Evolutionary conservation across 441 rosid species (phyloP).

Genomic region (Cnidoscolus chayamansa): DNA sequence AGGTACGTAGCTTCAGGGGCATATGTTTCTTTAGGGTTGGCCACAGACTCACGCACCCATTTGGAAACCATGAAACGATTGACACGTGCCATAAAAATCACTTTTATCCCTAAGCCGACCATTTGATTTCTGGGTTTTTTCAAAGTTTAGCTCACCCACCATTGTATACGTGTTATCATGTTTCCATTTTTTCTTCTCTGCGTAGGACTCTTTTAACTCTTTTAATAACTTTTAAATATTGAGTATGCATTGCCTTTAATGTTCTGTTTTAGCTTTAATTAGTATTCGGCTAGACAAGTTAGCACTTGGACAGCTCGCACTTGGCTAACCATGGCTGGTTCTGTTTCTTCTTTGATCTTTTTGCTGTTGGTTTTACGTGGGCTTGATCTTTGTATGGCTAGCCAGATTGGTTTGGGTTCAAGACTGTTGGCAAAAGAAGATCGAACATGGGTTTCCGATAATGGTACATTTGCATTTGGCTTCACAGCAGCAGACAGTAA

Average conservation of each 20-base stretch:
- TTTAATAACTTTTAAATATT: conserved; percentile 14
- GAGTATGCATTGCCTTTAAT: background rate
- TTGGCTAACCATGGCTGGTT: conserved; percentile 21
- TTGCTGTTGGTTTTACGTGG: conserved; percentile 26
- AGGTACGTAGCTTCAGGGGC: conserved; percentile 17
- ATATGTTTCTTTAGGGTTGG: conserved; percentile 6
- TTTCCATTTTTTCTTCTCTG: conserved; percentile 18
- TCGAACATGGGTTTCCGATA: conserved; percentile 59
- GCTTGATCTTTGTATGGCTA: conserved; percentile 30
- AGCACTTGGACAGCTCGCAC: too few species aligned
- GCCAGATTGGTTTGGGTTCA: conserved; percentile 54
- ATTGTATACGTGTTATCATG: conserved; percentile 35
- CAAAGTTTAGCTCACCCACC: conserved; percentile 81
- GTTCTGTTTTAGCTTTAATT: background rate
- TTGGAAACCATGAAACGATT: conserved; percentile 4
- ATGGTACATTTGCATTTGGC: conserved; percentile 76
- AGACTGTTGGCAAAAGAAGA: conserved; percentile 43
- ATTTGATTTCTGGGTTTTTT: conserved; percentile 32
- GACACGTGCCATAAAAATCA: conserved; percentile 30
- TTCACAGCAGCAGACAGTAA: conserved; percentile 40
- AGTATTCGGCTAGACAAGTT: background rate
- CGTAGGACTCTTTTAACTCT: background rate
- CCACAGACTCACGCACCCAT: background rate
- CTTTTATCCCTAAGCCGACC: conserved; percentile 43
- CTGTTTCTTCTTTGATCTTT: conserved; percentile 12